Conservation (phyloP, 2,329 filamentous ascomycete species). For the Blumeria graminis region DNA sequence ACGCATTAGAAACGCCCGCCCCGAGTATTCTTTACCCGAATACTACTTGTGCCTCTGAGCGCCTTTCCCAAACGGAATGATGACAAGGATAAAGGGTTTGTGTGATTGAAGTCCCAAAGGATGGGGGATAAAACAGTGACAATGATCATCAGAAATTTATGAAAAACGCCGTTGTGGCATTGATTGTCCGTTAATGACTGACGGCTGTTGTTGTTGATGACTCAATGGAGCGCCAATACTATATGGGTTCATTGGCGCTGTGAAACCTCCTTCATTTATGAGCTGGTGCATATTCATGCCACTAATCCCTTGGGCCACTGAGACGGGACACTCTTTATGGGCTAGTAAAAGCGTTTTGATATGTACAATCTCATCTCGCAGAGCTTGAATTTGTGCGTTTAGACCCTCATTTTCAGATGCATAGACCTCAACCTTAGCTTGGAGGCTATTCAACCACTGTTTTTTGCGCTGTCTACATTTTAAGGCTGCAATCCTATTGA, state of each 20-base stretch:
- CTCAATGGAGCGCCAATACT: constrained; percentile 8
- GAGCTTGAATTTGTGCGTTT: constrained; percentile 55
- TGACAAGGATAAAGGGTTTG: too few relatives aligned
- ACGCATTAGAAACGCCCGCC: too few relatives aligned
- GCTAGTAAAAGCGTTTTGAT: constrained; percentile 79
- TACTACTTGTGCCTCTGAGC: too few relatives aligned
- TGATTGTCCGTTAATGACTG: constrained; percentile 3
- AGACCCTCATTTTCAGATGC: constrained; percentile 78
- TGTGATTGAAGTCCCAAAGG: too few relatives aligned
- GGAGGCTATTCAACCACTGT: constrained; percentile 89
- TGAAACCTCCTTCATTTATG: constrained; percentile 7
- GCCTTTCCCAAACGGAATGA: too few relatives aligned
- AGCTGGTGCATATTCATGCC: constrained; percentile 22
- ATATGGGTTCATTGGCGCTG: constrained; percentile 11
- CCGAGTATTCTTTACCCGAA: too few relatives aligned
- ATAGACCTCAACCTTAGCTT: constrained; percentile 83
- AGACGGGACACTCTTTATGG: constrained; percentile 89
- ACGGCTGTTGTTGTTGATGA: constrained; percentile 8
- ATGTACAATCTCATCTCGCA: constrained; percentile 83
- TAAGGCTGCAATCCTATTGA: constrained; percentile 60
- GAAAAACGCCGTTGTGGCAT: constrained; percentile 7
- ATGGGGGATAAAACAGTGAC: too few relatives aligned
- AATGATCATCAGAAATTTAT: constrained; percentile 2
- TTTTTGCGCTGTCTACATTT: constrained; percentile 98
- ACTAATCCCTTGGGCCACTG: constrained; percentile 49